phyloP scores from a whole-genome alignment of 371 early-diverging fungal genomes.

The Coemansia linderi region DNA sequence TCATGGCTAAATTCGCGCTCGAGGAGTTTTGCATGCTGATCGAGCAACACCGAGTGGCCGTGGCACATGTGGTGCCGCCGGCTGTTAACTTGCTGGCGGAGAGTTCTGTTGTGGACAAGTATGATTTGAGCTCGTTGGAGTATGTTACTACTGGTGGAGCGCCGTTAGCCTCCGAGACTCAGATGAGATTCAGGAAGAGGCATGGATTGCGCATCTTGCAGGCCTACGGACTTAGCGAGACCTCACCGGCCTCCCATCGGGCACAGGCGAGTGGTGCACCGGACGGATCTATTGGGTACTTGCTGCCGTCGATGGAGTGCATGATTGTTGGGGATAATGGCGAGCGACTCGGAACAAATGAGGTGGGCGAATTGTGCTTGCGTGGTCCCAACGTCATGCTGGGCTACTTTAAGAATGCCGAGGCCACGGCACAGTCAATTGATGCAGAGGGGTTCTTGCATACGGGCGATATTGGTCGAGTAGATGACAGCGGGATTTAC shows the following conservation, averaged over 20 bases:
- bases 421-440: conserved; percentile 75
- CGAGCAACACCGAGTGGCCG: conserved; percentile 66
- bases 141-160: conserved; percentile 58
- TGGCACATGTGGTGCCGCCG: conserved; percentile 80
- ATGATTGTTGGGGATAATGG: conserved; percentile 69
- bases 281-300: conserved; percentile 68
- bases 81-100: conserved; percentile 67
- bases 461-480: conserved; percentile 92
- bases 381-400: conserved; percentile 91
- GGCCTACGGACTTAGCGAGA: conserved; percentile 74
- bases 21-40: conserved; percentile 61
- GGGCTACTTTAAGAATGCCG: conserved; percentile 80
- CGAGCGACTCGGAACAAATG: conserved; percentile 57
- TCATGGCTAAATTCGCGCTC: conserved; percentile 65
- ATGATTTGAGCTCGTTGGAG: conserved; percentile 61
- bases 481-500: conserved; percentile 74
- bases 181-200: conserved; percentile 57
- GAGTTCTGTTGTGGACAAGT: conserved; percentile 67
- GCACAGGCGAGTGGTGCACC: conserved; percentile 32
- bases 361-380: conserved; percentile 79
- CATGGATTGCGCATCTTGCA: conserved; percentile 55
- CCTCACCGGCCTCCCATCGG: conserved; percentile 55
- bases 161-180: conserved; percentile 75
- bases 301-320: conserved; percentile 70
- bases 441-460: conserved; percentile 90